phyloP scores from a whole-genome alignment of 2,329 filamentous ascomycete genomes.

The Cucurbitaria berberidis region DNA sequence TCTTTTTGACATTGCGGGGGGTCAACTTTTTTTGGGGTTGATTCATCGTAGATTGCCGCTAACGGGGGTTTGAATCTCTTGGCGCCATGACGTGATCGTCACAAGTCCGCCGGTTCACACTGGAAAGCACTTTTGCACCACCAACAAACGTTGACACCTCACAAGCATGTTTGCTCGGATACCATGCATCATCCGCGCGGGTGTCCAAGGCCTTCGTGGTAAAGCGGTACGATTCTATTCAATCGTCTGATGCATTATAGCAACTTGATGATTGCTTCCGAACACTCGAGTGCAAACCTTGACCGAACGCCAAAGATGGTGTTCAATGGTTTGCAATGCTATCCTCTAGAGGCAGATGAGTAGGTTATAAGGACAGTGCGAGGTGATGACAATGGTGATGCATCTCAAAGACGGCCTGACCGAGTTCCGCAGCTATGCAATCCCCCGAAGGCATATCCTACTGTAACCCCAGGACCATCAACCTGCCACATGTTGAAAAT shows the following conservation, averaged over 20 bases:
- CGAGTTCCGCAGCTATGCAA: background rate
- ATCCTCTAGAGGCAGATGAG: background rate
- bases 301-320: background rate
- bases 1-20: constrained; percentile 31
- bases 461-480: too few relatives aligned
- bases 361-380: background rate
- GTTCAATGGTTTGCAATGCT: background rate
- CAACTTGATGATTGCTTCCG: background rate
- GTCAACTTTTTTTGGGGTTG: constrained; percentile 29
- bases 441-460: background rate
- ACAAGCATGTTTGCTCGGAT: background rate
- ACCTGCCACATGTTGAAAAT: background rate
- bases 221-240: constrained; percentile 9
- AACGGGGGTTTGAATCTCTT: constrained; percentile 30
- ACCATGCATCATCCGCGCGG: background rate
- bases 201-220: background rate
- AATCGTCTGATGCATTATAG: constrained; percentile 3
- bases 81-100: constrained; percentile 34
- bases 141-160: background rate
- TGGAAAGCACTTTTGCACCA: too few relatives aligned
- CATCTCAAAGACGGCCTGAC: background rate
- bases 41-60: constrained; percentile 31
- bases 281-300: constrained; percentile 7
- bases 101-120: too few relatives aligned
- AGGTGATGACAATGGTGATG: background rate